Conservation (phyloP, 179 eudicot genomes). For the Camellia oleifera region DNA sequence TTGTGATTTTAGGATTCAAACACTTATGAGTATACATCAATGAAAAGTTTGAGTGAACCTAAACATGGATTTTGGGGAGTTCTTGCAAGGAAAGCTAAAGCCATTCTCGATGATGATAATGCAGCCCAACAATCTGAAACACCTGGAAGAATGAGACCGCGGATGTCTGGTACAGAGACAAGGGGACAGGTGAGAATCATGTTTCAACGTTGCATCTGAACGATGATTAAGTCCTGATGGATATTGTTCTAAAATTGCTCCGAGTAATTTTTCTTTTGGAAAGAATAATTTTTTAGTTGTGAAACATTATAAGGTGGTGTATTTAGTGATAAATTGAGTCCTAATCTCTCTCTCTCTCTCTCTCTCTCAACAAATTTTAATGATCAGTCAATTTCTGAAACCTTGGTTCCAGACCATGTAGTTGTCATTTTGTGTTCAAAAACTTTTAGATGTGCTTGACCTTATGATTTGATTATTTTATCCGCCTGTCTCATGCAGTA, state of each 20-base stretch:
- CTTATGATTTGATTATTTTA: slow-evolving; percentile 5
- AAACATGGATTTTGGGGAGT: slow-evolving; percentile 76
- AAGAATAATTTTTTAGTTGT: background rate
- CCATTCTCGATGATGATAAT: slow-evolving; percentile 66
- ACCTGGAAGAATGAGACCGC: slow-evolving; percentile 32
- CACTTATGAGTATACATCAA: slow-evolving; percentile 32
- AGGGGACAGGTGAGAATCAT: slow-evolving; percentile 52
- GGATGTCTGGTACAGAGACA: slow-evolving; percentile 28
- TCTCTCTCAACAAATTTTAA: background rate
- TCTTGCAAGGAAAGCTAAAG: slow-evolving; percentile 79
- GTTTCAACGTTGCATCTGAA: slow-evolving; percentile 1
- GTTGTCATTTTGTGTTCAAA: background rate
- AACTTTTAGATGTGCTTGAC: slow-evolving; percentile 1
- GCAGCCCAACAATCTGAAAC: slow-evolving; percentile 32
- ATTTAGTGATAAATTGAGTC: background rate
- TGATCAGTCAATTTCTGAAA: background rate
- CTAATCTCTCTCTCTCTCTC: background rate
- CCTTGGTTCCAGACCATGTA: background rate
- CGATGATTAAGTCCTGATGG: background rate
- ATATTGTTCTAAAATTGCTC: background rate
- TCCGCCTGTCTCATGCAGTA: slow-evolving; percentile 25
- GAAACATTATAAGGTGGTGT: background rate
- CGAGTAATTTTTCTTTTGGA: background rate
- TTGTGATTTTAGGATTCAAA: slow-evolving; percentile 28
- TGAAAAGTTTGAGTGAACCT: slow-evolving; percentile 46